Conservation (phyloP, 129 eudicot genomes). For the Pseudognaphalium luteoalbum region DNA sequence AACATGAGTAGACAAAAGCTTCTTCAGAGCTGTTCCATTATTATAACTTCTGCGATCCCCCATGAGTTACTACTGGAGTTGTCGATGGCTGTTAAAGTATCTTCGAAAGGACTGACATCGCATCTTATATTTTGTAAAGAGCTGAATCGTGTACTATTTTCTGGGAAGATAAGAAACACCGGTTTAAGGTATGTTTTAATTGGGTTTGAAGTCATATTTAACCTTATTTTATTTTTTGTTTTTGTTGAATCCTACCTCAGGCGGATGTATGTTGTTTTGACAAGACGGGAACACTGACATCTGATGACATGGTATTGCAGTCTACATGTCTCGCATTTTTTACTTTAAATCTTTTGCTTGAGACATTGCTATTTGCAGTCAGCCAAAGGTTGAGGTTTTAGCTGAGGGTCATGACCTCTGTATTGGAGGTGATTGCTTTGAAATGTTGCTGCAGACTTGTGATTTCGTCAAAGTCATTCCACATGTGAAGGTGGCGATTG, state of each 20-base stretch:
- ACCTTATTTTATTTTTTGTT: neutral
- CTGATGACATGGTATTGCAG: conserved; percentile 89
- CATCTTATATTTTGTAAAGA: conserved; percentile 66
- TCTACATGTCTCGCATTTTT: conserved; percentile 8
- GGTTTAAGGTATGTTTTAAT: neutral
- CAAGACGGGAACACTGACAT: conserved; percentile 92
- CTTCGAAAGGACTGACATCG: conserved; percentile 76
- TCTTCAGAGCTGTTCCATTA: conserved; percentile 80
- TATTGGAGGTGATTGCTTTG: too few relatives aligned
- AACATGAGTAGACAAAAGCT: conserved; percentile 70
- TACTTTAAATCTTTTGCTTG: too few relatives aligned
- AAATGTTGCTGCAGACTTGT: too few relatives aligned
- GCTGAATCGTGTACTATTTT: conserved; percentile 89
- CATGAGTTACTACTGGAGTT: conserved; percentile 96
- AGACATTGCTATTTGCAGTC: too few relatives aligned
- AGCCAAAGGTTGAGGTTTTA: too few relatives aligned
- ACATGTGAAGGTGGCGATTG: too few relatives aligned
- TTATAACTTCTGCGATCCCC: conserved; percentile 91
- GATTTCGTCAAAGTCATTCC: too few relatives aligned
- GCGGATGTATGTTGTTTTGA: conserved; percentile 98
- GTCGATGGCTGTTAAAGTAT: conserved; percentile 96
- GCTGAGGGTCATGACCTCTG: too few relatives aligned
- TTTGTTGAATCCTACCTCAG: conserved; percentile 39
- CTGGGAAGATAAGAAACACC: conserved; percentile 72
- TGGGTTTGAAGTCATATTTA: too few relatives aligned